Evolutionary conservation across 805 yeast species (phyloP), one percentile per base, ranked within the genome.

Genomic region (Isabelozyma rhagii): DNA sequence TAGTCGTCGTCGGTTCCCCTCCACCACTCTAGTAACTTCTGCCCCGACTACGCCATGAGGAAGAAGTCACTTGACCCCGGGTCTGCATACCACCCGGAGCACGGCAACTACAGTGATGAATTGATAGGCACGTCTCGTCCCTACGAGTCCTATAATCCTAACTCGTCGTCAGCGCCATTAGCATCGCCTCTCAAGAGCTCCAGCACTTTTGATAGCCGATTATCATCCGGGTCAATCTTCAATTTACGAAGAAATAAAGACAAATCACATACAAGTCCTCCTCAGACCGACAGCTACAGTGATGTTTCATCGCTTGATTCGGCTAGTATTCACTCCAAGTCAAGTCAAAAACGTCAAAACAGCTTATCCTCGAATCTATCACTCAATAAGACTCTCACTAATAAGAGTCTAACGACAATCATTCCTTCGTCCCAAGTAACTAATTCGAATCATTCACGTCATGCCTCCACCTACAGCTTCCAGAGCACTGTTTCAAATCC

Each of bases 401-500:
- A 51, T 43, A 46, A 56, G 43, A 51, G 59, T n/a, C 42, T 39
- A 25, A 18, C 49, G 25, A 42, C 43, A 44, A 67, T 64, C 7
- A 58, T 68, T 7, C 72, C 73, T 18, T 59, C 61, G 10, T 49
- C 63, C 8, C 74, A 66, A 48, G 50, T 66, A 11, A 55, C 70
- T 6, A 59, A 51, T 45, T 66, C 74, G n/a, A 62, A 53, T 49
- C 77, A 70, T 51, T 63, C 68, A 38, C 67, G 77, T 8, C 71
- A 70, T 36, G 71, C 74, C n/a, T 70, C 75, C 17, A 59, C 75
- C 2, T 73, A 68, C 55, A 65, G 72, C 70, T 48, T 62, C 68
- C 25, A 62, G 68, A 25, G 51, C 60, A 10, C 36, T n/a, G 43
- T 40, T 8, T 41, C 56, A 21, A 64, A 66, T 51, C 71, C 71